Base-by-base conservation (phyloP, 2,329 filamentous ascomycete species). In the Verticillium longisporum region DNA sequence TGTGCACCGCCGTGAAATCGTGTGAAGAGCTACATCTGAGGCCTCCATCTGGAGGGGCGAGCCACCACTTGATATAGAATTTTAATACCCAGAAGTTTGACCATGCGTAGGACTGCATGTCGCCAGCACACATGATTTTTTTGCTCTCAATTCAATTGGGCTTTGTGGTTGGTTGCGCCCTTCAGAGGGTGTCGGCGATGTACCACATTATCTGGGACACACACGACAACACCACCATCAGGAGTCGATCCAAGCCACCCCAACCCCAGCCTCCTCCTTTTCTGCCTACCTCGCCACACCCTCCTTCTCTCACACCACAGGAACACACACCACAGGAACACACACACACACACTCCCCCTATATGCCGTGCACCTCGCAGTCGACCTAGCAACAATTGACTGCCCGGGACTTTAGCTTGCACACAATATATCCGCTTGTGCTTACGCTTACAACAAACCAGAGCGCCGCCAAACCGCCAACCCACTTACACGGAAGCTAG, bases 1-100 rank as follows among this genome's bases (percentile, higher is more conserved):
- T 61, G 62, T 67, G 61, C 37, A 60, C 61, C 36, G 45, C 37
- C 57, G 67, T 71, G 67, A 71, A 66, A n/a, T 26, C 32, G 14
- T 66, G 71, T 59, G 72, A 71, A 56, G 32, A 62, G 32, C 57
- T 64, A 64, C 63, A 57, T 64, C 32, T 15, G 36, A 15, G 21
- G 59, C 21, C 45, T 41, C n/a, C 15, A 56, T 59, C 36, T 58
- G 36, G 41, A 13, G 57, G 36, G 11, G 21, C 50, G 45, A 34
- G 55, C 55, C 36, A 57, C 15, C 55, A 31, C 55, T 26, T 56
- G 56, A 64, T 61, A 64, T 59, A 59, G 45, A 59, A 61, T 56
- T 60, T 61, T 62, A 33, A 50, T 37, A 57, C n/a, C 55, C 31
- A 32, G n/a, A n/a, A 50, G 3, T 56, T 59, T 57, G 14, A 34